phyloP scores from a whole-genome alignment of 768 basidiomycete genomes.

The Mycena latifolia region DNA sequence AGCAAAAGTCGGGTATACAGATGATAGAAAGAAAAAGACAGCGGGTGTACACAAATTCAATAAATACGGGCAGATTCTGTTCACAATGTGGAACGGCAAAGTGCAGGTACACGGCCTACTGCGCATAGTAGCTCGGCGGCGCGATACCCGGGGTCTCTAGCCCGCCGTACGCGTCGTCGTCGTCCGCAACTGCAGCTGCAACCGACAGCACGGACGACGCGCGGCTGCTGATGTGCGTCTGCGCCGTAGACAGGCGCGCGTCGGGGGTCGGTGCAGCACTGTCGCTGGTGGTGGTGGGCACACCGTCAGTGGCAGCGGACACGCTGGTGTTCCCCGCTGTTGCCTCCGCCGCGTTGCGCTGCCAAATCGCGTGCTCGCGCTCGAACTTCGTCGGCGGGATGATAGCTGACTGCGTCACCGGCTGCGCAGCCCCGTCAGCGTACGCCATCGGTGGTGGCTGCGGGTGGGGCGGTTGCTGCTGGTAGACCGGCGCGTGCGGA shows the following conservation, averaged over 20 bases:
- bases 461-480: not conserved
- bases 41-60: too few species aligned
- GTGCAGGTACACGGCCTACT: not conserved
- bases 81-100: too few species aligned
- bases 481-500: not conserved
- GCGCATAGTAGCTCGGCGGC: slow-evolving; percentile 5
- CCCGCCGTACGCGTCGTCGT: not conserved
- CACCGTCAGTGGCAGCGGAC: not conserved
- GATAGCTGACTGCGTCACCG: not conserved
- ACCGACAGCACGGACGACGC: not conserved
- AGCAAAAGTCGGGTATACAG: too few species aligned
- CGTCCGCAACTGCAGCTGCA: too few species aligned
- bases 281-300: too few species aligned
- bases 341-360: not conserved
- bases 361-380: not conserved
- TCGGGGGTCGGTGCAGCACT: too few species aligned
- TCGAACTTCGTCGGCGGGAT: not conserved
- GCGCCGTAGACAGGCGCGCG: not conserved
- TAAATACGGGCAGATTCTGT: too few species aligned
- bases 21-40: too few species aligned
- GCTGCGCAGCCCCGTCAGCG: not conserved
- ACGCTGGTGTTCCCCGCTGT: not conserved
- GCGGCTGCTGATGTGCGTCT: not conserved
- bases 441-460: not conserved
- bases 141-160: not conserved